Conservation (phyloP, 257 asterid genomes). For the Lycium ferocissimum region DNA sequence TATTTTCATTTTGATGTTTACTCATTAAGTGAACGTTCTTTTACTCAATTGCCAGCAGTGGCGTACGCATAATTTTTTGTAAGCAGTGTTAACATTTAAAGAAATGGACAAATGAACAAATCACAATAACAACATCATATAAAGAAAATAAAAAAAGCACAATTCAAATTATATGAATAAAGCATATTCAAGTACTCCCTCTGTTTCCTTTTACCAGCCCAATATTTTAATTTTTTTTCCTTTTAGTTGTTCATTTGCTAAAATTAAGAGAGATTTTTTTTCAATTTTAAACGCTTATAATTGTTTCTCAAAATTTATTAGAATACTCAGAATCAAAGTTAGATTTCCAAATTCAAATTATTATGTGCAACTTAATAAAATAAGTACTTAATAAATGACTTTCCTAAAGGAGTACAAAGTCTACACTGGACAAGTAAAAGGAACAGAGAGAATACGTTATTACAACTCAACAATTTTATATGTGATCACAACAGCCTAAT, state of each 20-base stretch:
- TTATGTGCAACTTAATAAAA: background rate
- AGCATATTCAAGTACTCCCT: background rate
- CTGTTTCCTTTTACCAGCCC: background rate
- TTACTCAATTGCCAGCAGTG: no score
- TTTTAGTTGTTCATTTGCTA: background rate
- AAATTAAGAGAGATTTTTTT: background rate
- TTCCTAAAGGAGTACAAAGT: background rate
- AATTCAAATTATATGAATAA: no score
- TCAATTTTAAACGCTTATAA: background rate
- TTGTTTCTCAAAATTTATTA: background rate
- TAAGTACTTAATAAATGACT: background rate
- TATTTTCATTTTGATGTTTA: no score
- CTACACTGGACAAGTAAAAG: background rate
- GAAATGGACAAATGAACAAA: no score
- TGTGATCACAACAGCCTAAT: background rate
- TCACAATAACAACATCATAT: no score
- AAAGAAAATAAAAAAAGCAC: no score
- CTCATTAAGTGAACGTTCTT: no score
- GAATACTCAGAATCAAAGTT: background rate
- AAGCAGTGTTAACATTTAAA: no score
- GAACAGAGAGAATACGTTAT: background rate
- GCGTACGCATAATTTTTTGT: no score
- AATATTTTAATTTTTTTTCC: background rate
- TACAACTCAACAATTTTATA: background rate
- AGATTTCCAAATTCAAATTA: background rate